A percentile compares a stretch with the other conserved stretches of the same genome.
These are phyloP conservation scores for Tricholoma sp. DNA, from an alignment of 768 basidiomycete genomes.

Conservation along the genomic window DNA sequence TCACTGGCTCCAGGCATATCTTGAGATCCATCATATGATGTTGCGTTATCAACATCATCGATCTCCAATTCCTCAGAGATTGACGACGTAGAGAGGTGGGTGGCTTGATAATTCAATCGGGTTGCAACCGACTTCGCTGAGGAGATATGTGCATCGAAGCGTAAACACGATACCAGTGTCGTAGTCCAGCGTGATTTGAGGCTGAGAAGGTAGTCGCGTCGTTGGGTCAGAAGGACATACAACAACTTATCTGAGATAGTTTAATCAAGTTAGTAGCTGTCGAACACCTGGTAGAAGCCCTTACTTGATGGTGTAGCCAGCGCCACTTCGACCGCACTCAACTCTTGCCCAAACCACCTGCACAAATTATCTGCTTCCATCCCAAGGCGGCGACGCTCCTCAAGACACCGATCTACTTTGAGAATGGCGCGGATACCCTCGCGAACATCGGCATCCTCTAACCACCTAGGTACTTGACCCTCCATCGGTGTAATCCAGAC, in stretches of 20 bases:
- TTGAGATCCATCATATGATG: background rate
- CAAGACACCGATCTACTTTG: constrained; percentile 10
- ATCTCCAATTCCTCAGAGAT: background rate
- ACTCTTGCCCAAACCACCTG: constrained; percentile 1
- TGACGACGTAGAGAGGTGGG: background rate
- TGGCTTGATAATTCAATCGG: background rate
- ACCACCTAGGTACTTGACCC: constrained; percentile 21
- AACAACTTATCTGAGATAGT: background rate
- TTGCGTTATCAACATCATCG: background rate
- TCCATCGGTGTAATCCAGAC: constrained; percentile 24
- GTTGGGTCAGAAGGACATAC: background rate
- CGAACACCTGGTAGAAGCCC: background rate
- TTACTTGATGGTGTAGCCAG: constrained; percentile 3
- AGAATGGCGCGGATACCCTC: constrained; percentile 16
- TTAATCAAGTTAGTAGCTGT: background rate
- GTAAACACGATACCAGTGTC: background rate
- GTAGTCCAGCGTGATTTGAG: background rate
- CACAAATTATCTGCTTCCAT: constrained; percentile 25
- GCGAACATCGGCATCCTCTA: constrained; percentile 20
- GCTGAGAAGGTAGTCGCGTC: background rate
- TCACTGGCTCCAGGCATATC: background rate
- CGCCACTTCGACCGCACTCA: background rate
- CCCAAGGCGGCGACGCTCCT: constrained; percentile 13
- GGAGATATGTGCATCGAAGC: background rate
- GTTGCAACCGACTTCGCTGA: background rate